These are phyloP conservation scores for Kwoniella dendrophila DNA, from an alignment of 768 basidiomycete genomes.

Conservation along the genomic window DNA sequence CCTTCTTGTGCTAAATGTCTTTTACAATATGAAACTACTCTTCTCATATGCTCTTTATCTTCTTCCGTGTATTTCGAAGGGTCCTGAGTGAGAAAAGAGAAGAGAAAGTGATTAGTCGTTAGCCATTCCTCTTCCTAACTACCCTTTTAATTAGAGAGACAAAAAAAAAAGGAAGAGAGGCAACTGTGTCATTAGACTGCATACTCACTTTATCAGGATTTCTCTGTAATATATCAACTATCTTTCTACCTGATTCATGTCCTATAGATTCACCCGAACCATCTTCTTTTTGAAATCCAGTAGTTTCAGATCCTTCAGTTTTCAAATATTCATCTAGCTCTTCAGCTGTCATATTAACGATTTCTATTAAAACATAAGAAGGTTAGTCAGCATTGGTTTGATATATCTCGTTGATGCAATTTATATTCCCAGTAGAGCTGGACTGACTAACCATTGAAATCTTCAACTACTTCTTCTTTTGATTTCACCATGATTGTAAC, in stretches of 20 bases:
- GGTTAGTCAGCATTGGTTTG: neutral
- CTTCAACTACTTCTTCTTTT: conserved; percentile 53
- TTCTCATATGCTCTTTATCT: conserved; percentile 57
- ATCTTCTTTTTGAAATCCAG: conserved; percentile 54
- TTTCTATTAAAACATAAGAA: conserved; percentile 32
- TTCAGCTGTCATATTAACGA: conserved; percentile 58
- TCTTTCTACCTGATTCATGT: conserved; percentile 55
- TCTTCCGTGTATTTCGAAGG: conserved; percentile 55
- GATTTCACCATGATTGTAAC: conserved; percentile 52
- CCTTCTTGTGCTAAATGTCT: conserved; percentile 57
- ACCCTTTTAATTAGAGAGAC: too few relatives aligned
- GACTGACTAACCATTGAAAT: conserved; percentile 50
- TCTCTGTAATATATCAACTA: conserved; percentile 56
- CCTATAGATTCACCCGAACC: conserved; percentile 53
- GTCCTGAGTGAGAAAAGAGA: conserved; percentile 23
- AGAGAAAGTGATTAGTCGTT: neutral
- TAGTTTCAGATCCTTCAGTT: conserved; percentile 46
- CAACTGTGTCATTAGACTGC: neutral
- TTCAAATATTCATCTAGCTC: conserved; percentile 57
- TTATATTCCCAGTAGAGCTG: neutral
- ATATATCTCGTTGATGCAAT: too few relatives aligned
- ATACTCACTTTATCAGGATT: conserved; percentile 55
- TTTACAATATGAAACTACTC: conserved; percentile 56
- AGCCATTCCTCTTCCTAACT: too few relatives aligned
- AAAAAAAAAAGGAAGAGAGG: too few relatives aligned